Percentiles rank a stretch among this genome's conserved stretches.
phyloP scores from a whole-genome alignment of 208 protist genomes.

The Acanthamoeba lenticulata region DNA sequence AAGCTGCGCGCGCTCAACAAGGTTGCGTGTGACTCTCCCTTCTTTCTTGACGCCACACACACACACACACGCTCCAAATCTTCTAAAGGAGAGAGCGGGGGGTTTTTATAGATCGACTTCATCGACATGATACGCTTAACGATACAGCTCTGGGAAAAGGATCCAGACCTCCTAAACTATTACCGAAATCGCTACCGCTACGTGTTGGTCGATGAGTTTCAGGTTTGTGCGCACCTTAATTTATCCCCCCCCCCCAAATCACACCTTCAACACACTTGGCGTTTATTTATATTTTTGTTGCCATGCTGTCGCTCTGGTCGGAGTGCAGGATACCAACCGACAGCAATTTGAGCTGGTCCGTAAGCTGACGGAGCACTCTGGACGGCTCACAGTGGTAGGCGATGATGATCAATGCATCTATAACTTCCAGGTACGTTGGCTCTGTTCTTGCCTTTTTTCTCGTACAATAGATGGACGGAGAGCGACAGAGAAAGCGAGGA shows the following conservation, averaged over 20 bases:
- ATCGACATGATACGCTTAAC: background rate
- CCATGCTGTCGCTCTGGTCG: background rate
- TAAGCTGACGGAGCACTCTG: background rate
- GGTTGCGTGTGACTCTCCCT: background rate
- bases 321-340: background rate
- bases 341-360: constrained; percentile 2
- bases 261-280: background rate
- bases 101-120: background rate
- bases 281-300: background rate
- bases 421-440: background rate
- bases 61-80: no score
- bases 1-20: background rate
- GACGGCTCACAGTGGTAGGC: constrained; percentile 28
- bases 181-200: background rate
- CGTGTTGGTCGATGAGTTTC: constrained; percentile 47
- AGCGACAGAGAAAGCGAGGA: no score
- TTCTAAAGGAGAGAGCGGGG: no score
- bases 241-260: background rate
- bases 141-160: background rate
- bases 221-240: background rate
- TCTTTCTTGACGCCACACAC: no score
- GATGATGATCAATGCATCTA: constrained; percentile 58
- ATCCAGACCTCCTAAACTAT: background rate
- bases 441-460: background rate
- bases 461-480: no score